Evolutionary conservation across 75 land plant genomes (phyloP).

Genomic region (Pseudotsuga menziesii): DNA sequence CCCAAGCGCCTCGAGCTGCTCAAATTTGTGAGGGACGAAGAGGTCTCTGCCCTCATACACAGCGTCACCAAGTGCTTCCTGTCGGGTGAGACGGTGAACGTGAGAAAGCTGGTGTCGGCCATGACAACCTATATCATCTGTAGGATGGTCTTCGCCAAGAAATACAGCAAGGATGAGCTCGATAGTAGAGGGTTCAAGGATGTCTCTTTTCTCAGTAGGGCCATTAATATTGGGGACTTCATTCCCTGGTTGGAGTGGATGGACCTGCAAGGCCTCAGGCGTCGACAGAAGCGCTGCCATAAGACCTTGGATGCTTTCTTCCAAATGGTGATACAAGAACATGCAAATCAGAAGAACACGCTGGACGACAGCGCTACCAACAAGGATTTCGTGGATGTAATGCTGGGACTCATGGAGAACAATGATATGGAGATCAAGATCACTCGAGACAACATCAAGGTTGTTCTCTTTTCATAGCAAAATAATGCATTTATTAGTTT

Average conservation of each 20-base stretch:
- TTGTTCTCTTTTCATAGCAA: not conserved
- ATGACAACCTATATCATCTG: not conserved
- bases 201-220: not conserved
- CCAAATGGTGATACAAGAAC: slow-evolving; percentile 2
- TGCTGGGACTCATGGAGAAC: not conserved
- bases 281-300: not conserved
- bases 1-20: slow-evolving; percentile 1
- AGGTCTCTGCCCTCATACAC: not conserved
- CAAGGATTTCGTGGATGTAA: slow-evolving; percentile 13
- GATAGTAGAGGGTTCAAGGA: not conserved
- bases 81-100: not conserved
- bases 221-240: slow-evolving; percentile 6
- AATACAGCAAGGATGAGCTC: no score
- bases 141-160: not conserved
- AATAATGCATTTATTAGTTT: no score
- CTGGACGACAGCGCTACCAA: no score
- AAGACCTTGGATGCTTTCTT: slow-evolving; percentile 6
- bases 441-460: not conserved
- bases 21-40: not conserved
- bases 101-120: not conserved
- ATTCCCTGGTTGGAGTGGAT: slow-evolving; percentile 1
- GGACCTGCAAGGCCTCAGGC: slow-evolving; percentile 4
- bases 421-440: slow-evolving; percentile 6
- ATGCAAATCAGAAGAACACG: not conserved
- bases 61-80: not conserved